These are phyloP conservation scores for Leptographium procerum DNA, from an alignment of 2,329 filamentous ascomycete species.

Conservation along the genomic window DNA sequence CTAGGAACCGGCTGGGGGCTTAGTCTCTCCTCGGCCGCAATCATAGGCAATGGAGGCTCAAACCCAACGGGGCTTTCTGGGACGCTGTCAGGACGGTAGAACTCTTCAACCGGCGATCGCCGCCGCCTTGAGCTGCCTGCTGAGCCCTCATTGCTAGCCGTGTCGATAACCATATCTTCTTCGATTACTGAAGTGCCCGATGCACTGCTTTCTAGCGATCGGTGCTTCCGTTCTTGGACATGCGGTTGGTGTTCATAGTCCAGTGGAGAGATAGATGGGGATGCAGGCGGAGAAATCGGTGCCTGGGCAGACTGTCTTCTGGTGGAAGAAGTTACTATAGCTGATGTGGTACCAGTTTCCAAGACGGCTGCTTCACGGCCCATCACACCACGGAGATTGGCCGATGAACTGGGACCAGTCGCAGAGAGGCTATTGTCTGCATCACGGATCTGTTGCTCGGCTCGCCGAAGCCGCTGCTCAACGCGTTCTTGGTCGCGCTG, in stretches of 20 bases:
- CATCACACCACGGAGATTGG: constrained; percentile 47
- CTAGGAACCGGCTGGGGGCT: background rate
- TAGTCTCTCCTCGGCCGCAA: background rate
- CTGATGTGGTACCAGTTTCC: constrained; percentile 39
- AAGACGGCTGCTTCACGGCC: constrained; percentile 46
- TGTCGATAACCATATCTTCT: background rate
- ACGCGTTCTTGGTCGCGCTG: constrained; percentile 55
- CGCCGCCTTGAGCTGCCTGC: constrained; percentile 2
- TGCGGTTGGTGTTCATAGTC: background rate
- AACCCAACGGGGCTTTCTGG: constrained; percentile 16
- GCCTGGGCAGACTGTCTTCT: constrained; percentile 23
- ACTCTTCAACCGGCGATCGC: constrained; percentile 21
- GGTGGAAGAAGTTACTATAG: constrained; percentile 44
- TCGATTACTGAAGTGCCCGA: background rate
- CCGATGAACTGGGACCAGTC: background rate
- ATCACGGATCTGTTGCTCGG: constrained; percentile 47
- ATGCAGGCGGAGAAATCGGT: background rate
- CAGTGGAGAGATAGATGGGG: background rate
- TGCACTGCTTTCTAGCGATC: background rate
- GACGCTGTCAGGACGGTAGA: constrained; percentile 37
- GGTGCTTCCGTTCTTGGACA: background rate
- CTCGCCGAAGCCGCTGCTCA: constrained; percentile 52
- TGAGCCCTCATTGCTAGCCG: background rate
- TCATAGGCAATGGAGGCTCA: background rate
- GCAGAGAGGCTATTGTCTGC: constrained; percentile 16